phyloP scores from a whole-genome alignment of 2,329 filamentous ascomycete genomes.

The Aspergillus sp. region DNA sequence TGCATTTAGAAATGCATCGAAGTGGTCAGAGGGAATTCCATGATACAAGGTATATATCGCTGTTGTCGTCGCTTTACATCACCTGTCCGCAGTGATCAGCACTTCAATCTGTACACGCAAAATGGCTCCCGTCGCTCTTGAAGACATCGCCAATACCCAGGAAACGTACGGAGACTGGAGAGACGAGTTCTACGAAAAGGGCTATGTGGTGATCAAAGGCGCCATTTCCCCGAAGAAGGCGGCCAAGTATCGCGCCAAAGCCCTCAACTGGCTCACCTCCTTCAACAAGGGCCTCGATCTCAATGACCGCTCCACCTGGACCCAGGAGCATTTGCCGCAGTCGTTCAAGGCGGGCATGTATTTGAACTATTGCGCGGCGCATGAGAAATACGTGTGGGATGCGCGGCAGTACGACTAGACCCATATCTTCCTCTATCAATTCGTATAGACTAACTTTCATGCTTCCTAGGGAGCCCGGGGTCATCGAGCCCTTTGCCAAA shows the following conservation, averaged over 20 bases:
- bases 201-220: constrained; percentile 1
- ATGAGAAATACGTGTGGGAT: constrained; percentile 46
- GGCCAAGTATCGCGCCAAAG: constrained; percentile 11
- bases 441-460: not conserved
- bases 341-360: constrained; percentile 35
- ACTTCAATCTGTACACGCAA: not conserved
- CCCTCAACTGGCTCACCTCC: constrained; percentile 38
- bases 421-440: constrained; percentile 3
- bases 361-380: constrained; percentile 31
- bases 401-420: constrained; percentile 26
- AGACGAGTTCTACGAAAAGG: not conserved
- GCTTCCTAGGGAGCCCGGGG: constrained; percentile 29
- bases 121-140: not conserved
- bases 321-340: constrained; percentile 41
- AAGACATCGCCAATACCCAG: not conserved
- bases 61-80: not conserved
- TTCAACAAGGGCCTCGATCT: constrained; percentile 38
- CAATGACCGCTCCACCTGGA: constrained; percentile 39
- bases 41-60: too few relatives aligned
- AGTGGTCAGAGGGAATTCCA: too few relatives aligned
- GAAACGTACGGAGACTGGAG: constrained; percentile 1
- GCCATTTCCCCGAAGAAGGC: not conserved
- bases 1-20: not conserved
- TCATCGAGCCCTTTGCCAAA: constrained; percentile 40
- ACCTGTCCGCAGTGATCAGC: not conserved